Conservation (phyloP, 306 rosid species). For the Castanea mollissima region DNA sequence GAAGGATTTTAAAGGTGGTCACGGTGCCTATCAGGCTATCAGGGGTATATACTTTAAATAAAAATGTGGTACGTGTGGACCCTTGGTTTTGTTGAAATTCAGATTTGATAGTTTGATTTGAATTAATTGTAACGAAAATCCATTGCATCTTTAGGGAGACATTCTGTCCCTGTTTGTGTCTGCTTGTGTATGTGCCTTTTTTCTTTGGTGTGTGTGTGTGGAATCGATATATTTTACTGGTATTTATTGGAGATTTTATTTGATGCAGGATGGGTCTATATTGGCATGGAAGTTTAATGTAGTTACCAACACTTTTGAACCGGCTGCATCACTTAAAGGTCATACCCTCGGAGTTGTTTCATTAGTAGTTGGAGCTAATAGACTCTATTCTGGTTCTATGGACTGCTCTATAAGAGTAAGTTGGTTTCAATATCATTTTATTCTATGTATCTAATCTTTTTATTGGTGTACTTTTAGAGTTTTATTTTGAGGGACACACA, state of each 20-base stretch:
- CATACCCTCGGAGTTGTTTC: conserved; percentile 85
- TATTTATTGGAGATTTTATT: conserved; percentile 21
- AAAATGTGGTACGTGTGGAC: neutral
- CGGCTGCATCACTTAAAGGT: conserved; percentile 77
- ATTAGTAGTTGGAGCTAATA: conserved; percentile 89
- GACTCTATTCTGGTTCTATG: conserved; percentile 98
- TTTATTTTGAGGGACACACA: conserved; percentile 1
- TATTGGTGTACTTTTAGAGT: neutral
- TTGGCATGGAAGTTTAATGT: conserved; percentile 86
- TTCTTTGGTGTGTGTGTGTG: too few species aligned
- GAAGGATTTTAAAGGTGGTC: neutral
- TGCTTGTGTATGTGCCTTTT: too few species aligned
- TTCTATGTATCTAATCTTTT: conserved; percentile 2
- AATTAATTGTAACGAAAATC: neutral
- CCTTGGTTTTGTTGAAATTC: neutral
- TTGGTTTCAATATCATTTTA: conserved; percentile 3
- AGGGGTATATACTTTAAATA: neutral
- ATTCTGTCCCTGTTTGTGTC: neutral
- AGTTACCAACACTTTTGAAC: conserved; percentile 71
- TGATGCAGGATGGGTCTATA: conserved; percentile 83
- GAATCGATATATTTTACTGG: conserved; percentile 1
- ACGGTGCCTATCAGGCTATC: neutral
- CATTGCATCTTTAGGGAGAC: neutral
- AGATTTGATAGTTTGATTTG: neutral
- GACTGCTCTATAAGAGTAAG: conserved; percentile 81